phyloP scores from a whole-genome alignment of 108 stramenopile genomes.

The Pseudonitzschia pungens region DNA sequence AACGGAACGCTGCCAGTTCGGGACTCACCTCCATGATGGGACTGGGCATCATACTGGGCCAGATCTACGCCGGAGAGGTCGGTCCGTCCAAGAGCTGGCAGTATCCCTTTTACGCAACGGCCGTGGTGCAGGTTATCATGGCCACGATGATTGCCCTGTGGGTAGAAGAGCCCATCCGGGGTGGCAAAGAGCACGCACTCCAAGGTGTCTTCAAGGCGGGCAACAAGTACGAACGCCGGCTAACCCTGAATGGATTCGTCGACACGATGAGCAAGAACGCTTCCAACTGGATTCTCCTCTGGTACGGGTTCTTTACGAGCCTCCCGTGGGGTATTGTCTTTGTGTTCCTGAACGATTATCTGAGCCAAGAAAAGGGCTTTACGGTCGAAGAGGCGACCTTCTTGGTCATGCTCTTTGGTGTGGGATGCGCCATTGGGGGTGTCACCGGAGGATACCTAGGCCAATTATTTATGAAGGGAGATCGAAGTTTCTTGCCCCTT shows the following conservation, averaged over 20 bases:
- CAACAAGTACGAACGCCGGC: constrained; percentile 63
- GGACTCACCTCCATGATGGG: constrained; percentile 82
- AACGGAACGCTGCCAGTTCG: constrained; percentile 65
- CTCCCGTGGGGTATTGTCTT: constrained; percentile 73
- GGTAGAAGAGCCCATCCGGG: constrained; percentile 65
- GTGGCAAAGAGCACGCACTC: constrained; percentile 67
- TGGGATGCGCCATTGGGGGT: constrained; percentile 64
- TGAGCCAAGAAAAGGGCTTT: constrained; percentile 68
- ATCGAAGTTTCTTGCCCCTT: constrained; percentile 52
- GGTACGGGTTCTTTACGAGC: constrained; percentile 64
- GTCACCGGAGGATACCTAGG: constrained; percentile 61
- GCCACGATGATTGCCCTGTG: constrained; percentile 43
- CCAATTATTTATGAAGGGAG: constrained; percentile 28
- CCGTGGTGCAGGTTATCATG: constrained; percentile 32
- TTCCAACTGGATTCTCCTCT: constrained; percentile 54
- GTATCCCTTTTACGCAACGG: constrained; percentile 53
- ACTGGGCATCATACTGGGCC: constrained; percentile 61
- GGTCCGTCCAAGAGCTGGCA: constrained; percentile 52
- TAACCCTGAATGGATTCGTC: constrained; percentile 60
- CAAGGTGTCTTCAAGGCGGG: constrained; percentile 59
- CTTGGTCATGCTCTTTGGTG: constrained; percentile 56
- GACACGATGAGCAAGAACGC: constrained; percentile 51
- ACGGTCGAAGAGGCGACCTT: constrained; percentile 59
- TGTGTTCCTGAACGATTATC: constrained; percentile 70
- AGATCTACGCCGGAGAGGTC: constrained; percentile 64